A percentile compares a stretch with the other conserved stretches of the same genome.
Evolutionary conservation across 768 basidiomycete species (phyloP).

Genomic region (Leccinum disarticulatum): DNA sequence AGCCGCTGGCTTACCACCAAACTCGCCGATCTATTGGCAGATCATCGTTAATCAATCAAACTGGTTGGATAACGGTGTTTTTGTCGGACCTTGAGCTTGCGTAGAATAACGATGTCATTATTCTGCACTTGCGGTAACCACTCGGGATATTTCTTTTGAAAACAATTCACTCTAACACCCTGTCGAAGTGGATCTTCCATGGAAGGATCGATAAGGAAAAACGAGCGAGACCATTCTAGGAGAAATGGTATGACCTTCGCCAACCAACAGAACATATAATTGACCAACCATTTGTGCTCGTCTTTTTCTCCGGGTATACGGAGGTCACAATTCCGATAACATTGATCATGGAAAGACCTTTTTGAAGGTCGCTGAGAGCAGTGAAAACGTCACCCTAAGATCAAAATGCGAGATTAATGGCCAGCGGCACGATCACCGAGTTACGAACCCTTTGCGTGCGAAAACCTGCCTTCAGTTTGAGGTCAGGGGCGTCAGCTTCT

Average conservation of each 20-base stretch:
- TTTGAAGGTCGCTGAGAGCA: conserved; percentile 15
- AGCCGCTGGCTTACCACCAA: conserved; percentile 33
- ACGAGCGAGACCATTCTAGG: conserved; percentile 46
- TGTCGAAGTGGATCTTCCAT: conserved; percentile 23
- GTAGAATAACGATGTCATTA: conserved; percentile 55
- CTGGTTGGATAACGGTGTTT: background rate
- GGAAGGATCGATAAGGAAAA: conserved; percentile 56
- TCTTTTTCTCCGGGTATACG: conserved; percentile 14
- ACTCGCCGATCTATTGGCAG: conserved; percentile 34
- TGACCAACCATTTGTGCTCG: conserved; percentile 29
- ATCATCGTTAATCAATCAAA: background rate
- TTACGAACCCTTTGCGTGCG: conserved; percentile 30
- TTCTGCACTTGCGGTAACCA: conserved; percentile 50
- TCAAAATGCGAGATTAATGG: conserved; percentile 2
- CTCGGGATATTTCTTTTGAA: conserved; percentile 44
- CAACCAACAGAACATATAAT: background rate
- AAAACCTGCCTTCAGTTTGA: conserved; percentile 21
- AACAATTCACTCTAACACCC: conserved; percentile 47
- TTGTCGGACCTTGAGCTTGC: conserved; percentile 46
- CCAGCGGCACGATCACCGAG: background rate
- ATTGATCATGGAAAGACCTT: conserved; percentile 21
- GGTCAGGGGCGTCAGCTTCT: background rate
- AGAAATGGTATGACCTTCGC: background rate
- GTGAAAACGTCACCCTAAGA: conserved; percentile 30
- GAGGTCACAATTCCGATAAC: conserved; percentile 34